Percentiles rank a stretch among this genome's conserved stretches.
These are phyloP conservation scores for Ganoderma leucocontextum DNA, from an alignment of 1,284 basidiomycete genomes.

Conservation along the genomic window DNA sequence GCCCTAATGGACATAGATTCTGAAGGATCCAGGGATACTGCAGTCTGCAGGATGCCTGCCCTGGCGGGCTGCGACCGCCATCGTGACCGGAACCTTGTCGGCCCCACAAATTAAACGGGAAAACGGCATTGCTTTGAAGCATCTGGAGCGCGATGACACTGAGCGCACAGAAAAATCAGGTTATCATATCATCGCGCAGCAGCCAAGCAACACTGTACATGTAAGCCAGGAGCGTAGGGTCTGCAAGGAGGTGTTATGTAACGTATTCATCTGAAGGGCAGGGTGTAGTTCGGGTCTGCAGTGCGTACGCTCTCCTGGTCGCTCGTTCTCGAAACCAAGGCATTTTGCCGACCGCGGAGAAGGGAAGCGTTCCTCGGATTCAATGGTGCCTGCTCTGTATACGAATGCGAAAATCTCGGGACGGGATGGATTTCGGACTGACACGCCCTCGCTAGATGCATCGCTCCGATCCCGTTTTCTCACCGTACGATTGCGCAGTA, in stretches of 20 bases:
- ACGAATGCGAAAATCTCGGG: slow-evolving; percentile 1
- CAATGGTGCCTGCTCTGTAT: background rate
- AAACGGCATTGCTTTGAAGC: background rate
- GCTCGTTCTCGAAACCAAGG: background rate
- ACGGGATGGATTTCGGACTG: background rate
- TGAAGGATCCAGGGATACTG: background rate
- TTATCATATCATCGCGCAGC: background rate
- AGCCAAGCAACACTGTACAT: background rate
- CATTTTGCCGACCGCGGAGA: background rate
- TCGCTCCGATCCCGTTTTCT: background rate
- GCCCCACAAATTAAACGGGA: no score
- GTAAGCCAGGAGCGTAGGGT: background rate
- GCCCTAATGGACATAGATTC: background rate
- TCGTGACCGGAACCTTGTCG: background rate
- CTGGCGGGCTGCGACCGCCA: background rate
- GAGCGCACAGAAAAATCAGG: background rate
- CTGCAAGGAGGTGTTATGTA: no score
- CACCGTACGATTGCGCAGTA: background rate
- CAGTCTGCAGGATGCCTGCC: background rate
- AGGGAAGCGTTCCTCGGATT: background rate
- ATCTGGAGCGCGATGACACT: background rate
- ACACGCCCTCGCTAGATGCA: background rate
- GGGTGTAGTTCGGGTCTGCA: no score
- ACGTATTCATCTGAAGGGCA: no score
- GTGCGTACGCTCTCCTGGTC: background rate